A percentile compares a stretch with the other conserved stretches of the same genome.
phyloP scores from a whole-genome alignment of 2,329 filamentous ascomycete genomes.

The Trichoderma sp. region DNA sequence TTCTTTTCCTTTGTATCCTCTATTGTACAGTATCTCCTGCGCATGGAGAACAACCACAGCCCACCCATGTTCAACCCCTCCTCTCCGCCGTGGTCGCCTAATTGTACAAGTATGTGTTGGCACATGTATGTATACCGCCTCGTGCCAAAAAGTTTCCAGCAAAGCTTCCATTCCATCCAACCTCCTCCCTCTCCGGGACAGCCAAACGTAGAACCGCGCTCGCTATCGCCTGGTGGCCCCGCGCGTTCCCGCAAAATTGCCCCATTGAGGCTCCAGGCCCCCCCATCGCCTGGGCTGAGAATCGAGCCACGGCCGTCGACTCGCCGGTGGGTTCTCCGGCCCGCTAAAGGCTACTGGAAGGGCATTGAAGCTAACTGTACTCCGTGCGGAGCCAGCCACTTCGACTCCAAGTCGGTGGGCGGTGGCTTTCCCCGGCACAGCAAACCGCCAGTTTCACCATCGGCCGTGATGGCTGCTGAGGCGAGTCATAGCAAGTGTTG shows the following conservation, averaged over 20 bases:
- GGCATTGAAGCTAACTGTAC: background rate
- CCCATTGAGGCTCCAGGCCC: slow-evolving; percentile 23
- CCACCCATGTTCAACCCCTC: slow-evolving; percentile 3
- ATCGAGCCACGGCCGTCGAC: slow-evolving; percentile 30
- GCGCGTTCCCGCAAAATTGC: slow-evolving; percentile 27
- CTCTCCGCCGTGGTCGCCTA: slow-evolving; percentile 1
- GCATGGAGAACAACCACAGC: slow-evolving; percentile 3
- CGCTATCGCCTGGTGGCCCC: slow-evolving; percentile 25
- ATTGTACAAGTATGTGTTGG: background rate
- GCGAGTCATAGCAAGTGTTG: slow-evolving; percentile 1
- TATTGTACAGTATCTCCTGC: background rate
- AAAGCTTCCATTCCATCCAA: slow-evolving; percentile 2
- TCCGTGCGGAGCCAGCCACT: slow-evolving; percentile 15
- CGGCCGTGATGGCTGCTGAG: slow-evolving; percentile 4
- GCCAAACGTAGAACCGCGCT: slow-evolving; percentile 25
- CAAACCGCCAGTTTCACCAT: slow-evolving; percentile 22
- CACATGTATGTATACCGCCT: slow-evolving; percentile 22
- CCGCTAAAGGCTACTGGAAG: slow-evolving; percentile 26
- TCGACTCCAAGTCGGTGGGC: slow-evolving; percentile 6
- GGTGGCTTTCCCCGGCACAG: slow-evolving; percentile 15
- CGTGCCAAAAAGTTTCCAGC: slow-evolving; percentile 1
- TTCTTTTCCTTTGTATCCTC: background rate
- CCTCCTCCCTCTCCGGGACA: slow-evolving; percentile 21
- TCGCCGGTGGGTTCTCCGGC: slow-evolving; percentile 27
- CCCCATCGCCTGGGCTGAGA: slow-evolving; percentile 28